Conservation (phyloP, 805 yeast genomes). For the Cyberlindnera americana region DNA sequence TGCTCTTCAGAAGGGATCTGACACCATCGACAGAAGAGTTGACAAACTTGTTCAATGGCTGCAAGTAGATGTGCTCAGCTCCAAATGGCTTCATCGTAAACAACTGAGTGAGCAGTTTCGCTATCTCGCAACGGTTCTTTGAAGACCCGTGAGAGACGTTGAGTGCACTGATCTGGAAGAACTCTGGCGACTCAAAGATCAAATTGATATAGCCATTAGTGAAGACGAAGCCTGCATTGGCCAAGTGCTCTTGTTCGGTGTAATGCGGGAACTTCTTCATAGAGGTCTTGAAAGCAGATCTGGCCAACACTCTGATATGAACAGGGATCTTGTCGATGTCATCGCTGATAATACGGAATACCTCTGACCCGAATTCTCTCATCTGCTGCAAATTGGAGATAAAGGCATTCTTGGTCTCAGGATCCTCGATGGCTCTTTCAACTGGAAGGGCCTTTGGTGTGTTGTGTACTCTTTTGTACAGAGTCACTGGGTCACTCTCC, state of each 20-base stretch:
- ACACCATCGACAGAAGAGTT: constrained; percentile 46
- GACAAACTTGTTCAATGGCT: constrained; percentile 76
- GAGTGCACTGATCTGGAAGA: constrained; percentile 46
- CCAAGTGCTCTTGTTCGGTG: constrained; percentile 53
- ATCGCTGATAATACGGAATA: constrained; percentile 49
- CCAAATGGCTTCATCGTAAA: constrained; percentile 68
- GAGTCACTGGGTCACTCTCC: constrained; percentile 75
- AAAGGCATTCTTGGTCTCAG: constrained; percentile 66
- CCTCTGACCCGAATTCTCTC: constrained; percentile 64
- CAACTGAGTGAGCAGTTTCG: constrained; percentile 60
- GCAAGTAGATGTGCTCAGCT: constrained; percentile 58
- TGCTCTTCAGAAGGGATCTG: constrained; percentile 39
- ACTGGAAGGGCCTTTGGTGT: constrained; percentile 42
- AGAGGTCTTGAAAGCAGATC: constrained; percentile 38
- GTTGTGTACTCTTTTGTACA: constrained; percentile 43
- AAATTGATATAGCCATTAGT: constrained; percentile 48
- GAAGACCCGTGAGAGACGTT: constrained; percentile 16
- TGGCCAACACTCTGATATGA: constrained; percentile 54
- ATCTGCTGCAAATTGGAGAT: constrained; percentile 69
- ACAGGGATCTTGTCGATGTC: constrained; percentile 47
- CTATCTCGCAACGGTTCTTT: constrained; percentile 53
- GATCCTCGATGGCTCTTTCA: constrained; percentile 73
- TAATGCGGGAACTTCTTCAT: constrained; percentile 53
- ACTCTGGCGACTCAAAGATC: constrained; percentile 49
- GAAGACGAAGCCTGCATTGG: constrained; percentile 66